Conservation (phyloP, 106 monocot species). For the Iris macrosiphon region DNA sequence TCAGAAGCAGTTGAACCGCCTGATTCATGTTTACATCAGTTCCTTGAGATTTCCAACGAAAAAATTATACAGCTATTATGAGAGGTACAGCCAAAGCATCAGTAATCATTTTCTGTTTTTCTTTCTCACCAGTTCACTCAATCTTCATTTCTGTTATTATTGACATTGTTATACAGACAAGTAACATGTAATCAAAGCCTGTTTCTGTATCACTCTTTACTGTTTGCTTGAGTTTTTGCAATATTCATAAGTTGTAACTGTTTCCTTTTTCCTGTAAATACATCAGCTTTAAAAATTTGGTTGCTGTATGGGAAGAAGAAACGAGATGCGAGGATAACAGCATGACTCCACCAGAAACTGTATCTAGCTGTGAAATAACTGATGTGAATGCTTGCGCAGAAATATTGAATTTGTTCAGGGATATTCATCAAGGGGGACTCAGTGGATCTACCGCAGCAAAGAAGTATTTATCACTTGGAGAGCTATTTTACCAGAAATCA, state of each 20-base stretch:
- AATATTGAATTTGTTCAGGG: conserved; percentile 21
- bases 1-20: conserved; percentile 47
- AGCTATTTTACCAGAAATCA: conserved; percentile 48
- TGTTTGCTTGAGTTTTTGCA: not conserved
- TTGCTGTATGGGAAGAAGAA: conserved; percentile 53
- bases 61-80: conserved; percentile 51
- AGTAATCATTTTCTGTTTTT: not conserved
- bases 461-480: conserved; percentile 49
- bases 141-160: not conserved
- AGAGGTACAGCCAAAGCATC: conserved; percentile 35
- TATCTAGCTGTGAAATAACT: conserved; percentile 15
- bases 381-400: conserved; percentile 16
- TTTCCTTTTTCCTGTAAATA: conserved; percentile 4
- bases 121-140: not conserved
- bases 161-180: not conserved
- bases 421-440: conserved; percentile 19
- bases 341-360: conserved; percentile 10
- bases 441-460: conserved; percentile 26
- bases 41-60: conserved; percentile 73
- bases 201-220: too few relatives aligned
- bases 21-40: conserved; percentile 58
- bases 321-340: conserved; percentile 10
- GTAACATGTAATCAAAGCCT: too few relatives aligned
- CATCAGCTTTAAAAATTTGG: conserved; percentile 72
- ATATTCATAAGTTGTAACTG: not conserved